Base-by-base conservation (phyloP, 2,329 filamentous ascomycete species). In the Colletotrichum acutatum region DNA sequence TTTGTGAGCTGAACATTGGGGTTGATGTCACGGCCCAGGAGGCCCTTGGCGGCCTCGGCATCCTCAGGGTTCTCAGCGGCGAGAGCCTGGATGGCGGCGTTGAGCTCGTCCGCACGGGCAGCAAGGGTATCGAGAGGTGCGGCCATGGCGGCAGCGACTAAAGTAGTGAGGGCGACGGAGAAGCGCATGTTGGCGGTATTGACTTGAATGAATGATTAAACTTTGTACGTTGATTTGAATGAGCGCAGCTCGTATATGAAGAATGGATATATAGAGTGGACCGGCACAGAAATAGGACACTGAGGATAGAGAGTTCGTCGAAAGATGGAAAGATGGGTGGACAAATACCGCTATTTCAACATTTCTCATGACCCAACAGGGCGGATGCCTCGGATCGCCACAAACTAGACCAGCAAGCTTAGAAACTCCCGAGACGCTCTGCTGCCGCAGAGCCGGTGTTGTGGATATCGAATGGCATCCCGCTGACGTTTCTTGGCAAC, bases 111-210 rank as follows among this genome's bases (percentile, higher is more conserved):
- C n/a, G 61, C 30, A 32, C 66, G 66, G 28, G 59, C 66, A 32
- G 59, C 28, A 30, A 72, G 26, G 34, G 9, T 37, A 5, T 70
- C 54, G 59, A 72, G 54, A 14, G 70, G 70, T 22, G 59, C 70
- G 5, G 70, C 66, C 12, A 72, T 72, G 60, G 60, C 70, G 19
- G 53, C 66, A 32, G 70, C 70, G n/a, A 56, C 66, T 46, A 72
- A 34, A 14, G 70, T 64, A 16, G 70, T 72, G 70, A 72, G 46
- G 11, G 54, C 70, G 32, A 72, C 9, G 9, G 70, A 22, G 66
- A 72, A 72, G 37, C 70, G 70, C 70, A 72, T 72, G 9, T 6
- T 71, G 68, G 34, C 64, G 49, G 49, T 57, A 37, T 22, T 46
- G 28, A 19, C 24, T 63, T 57, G 11, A n/a, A 1, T 46, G 22